Conservation (phyloP, 805 yeast genomes). For the Candida wancherniae region DNA sequence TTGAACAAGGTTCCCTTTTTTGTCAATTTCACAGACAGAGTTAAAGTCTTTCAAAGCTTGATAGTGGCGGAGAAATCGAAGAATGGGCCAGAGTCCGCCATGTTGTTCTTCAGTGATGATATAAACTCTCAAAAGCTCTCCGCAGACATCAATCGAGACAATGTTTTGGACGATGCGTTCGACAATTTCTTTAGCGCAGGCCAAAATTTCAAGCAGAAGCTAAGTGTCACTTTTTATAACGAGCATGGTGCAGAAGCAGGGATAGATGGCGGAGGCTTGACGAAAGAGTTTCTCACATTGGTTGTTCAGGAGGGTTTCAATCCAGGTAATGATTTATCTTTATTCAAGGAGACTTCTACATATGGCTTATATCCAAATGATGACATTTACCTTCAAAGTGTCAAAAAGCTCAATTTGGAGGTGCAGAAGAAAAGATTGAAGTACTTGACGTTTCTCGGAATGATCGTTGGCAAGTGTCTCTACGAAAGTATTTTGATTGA, state of each 20-base stretch:
- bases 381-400: constrained; percentile 35
- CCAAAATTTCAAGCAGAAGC: constrained; percentile 48
- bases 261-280: constrained; percentile 94
- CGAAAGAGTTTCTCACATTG: constrained; percentile 81
- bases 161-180: constrained; percentile 72
- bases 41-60: constrained; percentile 61
- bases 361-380: constrained; percentile 77
- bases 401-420: constrained; percentile 28
- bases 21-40: constrained; percentile 71
- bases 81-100: constrained; percentile 17
- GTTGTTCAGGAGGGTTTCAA: constrained; percentile 67
- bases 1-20: constrained; percentile 71
- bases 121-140: constrained; percentile 19
- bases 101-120: constrained; percentile 14
- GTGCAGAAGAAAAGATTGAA: constrained; percentile 22
- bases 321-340: constrained; percentile 21
- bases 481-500: constrained; percentile 80
- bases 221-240: constrained; percentile 65
- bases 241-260: constrained; percentile 81
- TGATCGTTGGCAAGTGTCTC: constrained; percentile 80
- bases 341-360: constrained; percentile 41
- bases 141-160: constrained; percentile 65
- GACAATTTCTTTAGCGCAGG: constrained; percentile 51
- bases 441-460: constrained; percentile 65
- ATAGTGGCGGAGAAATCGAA: constrained; percentile 48